These are phyloP conservation scores for Talaromyces piceae DNA, from an alignment of 2,329 filamentous ascomycete species.

Conservation along the genomic window DNA sequence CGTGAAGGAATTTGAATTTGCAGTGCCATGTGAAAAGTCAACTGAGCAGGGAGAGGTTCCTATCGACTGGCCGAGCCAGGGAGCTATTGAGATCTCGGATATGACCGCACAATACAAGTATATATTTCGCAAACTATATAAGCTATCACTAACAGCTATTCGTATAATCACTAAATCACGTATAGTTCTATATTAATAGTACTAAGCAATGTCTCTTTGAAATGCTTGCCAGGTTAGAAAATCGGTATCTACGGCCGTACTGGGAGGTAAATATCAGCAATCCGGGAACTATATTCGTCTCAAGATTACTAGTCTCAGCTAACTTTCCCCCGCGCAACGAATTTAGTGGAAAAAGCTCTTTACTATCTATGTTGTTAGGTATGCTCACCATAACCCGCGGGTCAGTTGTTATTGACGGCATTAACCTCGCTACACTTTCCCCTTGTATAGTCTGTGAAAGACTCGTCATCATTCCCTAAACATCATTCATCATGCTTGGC, in stretches of 20 bases:
- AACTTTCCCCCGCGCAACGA: neutral
- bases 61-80: constrained; percentile 1
- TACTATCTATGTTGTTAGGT: constrained; percentile 34
- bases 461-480: constrained; percentile 38
- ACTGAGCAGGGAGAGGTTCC: neutral
- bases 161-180: neutral
- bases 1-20: constrained; percentile 41
- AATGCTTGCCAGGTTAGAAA: neutral
- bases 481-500: constrained; percentile 34
- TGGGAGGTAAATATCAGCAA: constrained; percentile 3
- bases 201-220: constrained; percentile 2
- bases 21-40: constrained; percentile 17
- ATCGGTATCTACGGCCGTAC: constrained; percentile 9
- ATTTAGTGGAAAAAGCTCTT: constrained; percentile 36
- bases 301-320: neutral
- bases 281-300: neutral
- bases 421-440: constrained; percentile 33
- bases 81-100: constrained; percentile 2
- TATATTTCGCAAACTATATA: neutral
- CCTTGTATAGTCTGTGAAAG: constrained; percentile 32
- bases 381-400: constrained; percentile 35
- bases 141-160: neutral
- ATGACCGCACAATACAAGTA: constrained; percentile 1
- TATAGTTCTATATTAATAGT: neutral
- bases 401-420: constrained; percentile 34